Evolutionary conservation across 768 basidiomycete species (phyloP), one percentile per base, ranked within the genome.

Genomic region (Mycena pura): DNA sequence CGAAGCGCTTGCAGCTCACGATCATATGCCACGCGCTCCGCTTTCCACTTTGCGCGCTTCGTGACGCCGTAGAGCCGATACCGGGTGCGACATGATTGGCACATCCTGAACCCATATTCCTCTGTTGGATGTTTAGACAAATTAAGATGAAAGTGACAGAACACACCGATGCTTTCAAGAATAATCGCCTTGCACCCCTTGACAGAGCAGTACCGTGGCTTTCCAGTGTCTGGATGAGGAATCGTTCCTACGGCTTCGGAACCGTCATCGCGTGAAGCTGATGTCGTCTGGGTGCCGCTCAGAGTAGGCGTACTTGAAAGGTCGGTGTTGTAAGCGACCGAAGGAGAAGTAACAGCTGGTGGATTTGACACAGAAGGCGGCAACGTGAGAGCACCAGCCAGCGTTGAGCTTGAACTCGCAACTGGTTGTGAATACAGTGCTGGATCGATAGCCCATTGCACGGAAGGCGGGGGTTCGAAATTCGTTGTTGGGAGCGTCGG

Each of bases 1-100:
- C 79, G 67, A 15, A 79, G 65, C 9, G 65, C 70, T 10, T 75
- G 70, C 52, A 84, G 69, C 58, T 82, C 80, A 0, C 71, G 68
- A n/a, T 82, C 74, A 14, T 76, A 78, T 14, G 74, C 74, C 56
- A 75, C 74, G 29, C 83, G 77, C 61, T 82, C 81, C 14, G 74
- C 73, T 66, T 80, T 83, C 82, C 81, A 82, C 63, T 85, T 86
- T 3, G 77, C 76, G 17, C 85, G 81, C 68, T 85, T 86, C 1
- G 83, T 85, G 47, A 72, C 82, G 0, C 84, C 84, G 55, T 86
- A 86, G 31, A 68, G 74, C 47, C 82, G 78, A 69, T 85, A 85
- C 9, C 82, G 75, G 29, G 74, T 70, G 22, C 85, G 76, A 66
- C 85, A 86, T 0, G 77, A 68, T 5, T 74, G 69, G 57, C 81